phyloP scores from a whole-genome alignment of 495 filamentous ascomycete species.

The Neurospora sp. region DNA sequence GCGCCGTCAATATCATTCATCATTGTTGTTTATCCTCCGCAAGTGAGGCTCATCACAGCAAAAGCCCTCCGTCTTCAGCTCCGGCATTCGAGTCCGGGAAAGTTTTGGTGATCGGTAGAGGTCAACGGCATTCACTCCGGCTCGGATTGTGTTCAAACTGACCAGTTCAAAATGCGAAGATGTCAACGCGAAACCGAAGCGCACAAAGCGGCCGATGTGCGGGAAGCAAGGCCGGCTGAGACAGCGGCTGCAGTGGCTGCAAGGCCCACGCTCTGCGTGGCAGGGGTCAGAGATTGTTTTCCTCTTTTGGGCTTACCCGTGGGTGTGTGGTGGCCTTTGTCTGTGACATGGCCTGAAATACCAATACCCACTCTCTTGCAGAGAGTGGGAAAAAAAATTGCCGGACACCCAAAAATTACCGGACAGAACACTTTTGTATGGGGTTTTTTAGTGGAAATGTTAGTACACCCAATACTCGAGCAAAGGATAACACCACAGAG shows the following conservation, averaged over 20 bases:
- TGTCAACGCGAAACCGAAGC: neutral
- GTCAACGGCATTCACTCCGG: neutral
- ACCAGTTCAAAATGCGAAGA: too few relatives aligned
- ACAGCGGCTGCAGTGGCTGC: neutral
- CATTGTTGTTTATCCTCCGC: neutral
- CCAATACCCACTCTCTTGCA: too few relatives aligned
- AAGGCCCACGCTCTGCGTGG: neutral
- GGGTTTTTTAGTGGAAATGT: too few relatives aligned
- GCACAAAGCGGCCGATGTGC: neutral
- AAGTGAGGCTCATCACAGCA: neutral
- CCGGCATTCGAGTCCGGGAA: neutral
- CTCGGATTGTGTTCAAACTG: neutral
- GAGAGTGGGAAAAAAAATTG: too few relatives aligned
- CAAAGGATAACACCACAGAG: too few relatives aligned
- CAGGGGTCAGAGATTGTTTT: neutral
- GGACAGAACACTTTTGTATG: too few relatives aligned
- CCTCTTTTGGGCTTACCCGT: neutral
- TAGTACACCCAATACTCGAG: too few relatives aligned
- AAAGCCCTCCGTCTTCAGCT: neutral
- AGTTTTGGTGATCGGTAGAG: neutral
- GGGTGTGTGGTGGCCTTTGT: too few relatives aligned
- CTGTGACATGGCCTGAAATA: too few relatives aligned
- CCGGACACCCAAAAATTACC: too few relatives aligned
- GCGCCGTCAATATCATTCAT: neutral
- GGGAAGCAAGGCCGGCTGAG: neutral